These are phyloP conservation scores for Gastroboletus turbinatus DNA, from an alignment of 1,284 basidiomycete species.

Conservation along the genomic window DNA sequence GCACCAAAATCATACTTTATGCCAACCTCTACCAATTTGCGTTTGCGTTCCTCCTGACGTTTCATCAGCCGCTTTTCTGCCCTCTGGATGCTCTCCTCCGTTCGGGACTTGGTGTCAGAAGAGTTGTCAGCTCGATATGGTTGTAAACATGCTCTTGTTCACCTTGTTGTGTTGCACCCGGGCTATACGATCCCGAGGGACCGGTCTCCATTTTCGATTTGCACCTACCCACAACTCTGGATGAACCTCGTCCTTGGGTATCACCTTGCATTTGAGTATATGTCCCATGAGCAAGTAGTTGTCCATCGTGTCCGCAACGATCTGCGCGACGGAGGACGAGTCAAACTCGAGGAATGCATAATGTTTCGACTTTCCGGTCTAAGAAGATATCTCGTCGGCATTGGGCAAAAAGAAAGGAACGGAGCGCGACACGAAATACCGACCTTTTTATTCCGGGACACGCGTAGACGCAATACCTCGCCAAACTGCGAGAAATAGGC, in stretches of 20 bases:
- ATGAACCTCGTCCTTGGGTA: slow-evolving; percentile 88
- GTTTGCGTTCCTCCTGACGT: slow-evolving; percentile 77
- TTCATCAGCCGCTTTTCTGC: slow-evolving; percentile 73
- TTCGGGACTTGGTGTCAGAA: slow-evolving; percentile 57
- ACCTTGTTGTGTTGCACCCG: slow-evolving; percentile 84
- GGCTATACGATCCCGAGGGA: slow-evolving; percentile 75
- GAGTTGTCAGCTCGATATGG: background rate
- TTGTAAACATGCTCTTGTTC: slow-evolving; percentile 7
- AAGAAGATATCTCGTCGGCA: background rate
- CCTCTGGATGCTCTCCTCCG: slow-evolving; percentile 66
- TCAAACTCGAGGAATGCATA: slow-evolving; percentile 97
- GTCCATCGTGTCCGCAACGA: slow-evolving; percentile 98
- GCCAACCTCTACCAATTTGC: slow-evolving; percentile 77
- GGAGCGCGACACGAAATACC: background rate
- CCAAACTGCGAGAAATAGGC: slow-evolving; percentile 97
- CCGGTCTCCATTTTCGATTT: slow-evolving; percentile 83
- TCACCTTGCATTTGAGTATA: slow-evolving; percentile 84
- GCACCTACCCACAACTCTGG: slow-evolving; percentile 97
- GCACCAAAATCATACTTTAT: slow-evolving; percentile 89
- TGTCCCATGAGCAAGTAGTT: slow-evolving; percentile 97
- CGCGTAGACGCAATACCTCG: slow-evolving; percentile 81
- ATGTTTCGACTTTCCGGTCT: slow-evolving; percentile 96
- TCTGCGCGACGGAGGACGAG: slow-evolving; percentile 85
- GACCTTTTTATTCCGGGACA: slow-evolving; percentile 94
- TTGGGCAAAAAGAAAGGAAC: background rate